A percentile compares a stretch with the other conserved stretches of the same genome.
phyloP scores from a whole-genome alignment of 1,284 basidiomycete species.

The Rhodotorula sp. region DNA sequence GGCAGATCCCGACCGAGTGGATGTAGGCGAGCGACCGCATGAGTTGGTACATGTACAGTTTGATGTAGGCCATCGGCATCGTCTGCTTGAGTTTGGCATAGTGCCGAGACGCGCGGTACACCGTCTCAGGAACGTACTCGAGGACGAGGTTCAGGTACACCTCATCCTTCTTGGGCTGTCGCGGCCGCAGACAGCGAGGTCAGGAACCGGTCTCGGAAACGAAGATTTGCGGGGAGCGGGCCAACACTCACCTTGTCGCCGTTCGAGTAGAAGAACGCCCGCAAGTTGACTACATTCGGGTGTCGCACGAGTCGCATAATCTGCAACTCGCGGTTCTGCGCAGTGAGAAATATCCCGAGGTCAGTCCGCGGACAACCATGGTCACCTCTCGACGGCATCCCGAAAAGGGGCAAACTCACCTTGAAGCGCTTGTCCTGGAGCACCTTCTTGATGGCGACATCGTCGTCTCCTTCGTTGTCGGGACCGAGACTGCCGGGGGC shows the following conservation, averaged over 20 bases:
- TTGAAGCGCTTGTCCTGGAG: conserved; percentile 99
- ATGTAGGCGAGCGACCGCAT: conserved; percentile 97
- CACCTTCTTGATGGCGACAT: conserved; percentile 99
- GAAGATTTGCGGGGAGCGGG: conserved; percentile 1
- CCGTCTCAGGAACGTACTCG: conserved; percentile 99
- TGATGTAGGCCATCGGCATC: conserved; percentile 99
- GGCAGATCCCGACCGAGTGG: conserved; percentile 74
- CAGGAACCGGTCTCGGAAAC: not conserved
- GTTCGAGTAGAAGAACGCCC: conserved; percentile 98
- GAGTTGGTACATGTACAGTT: conserved; percentile 80
- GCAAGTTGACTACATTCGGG: conserved; percentile 96
- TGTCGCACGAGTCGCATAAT: conserved; percentile 98
- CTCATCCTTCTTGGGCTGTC: conserved; percentile 81
- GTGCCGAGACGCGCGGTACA: conserved; percentile 96
- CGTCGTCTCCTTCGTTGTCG: conserved; percentile 56
- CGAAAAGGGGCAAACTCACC: conserved; percentile 56
- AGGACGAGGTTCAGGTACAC: conserved; percentile 99
- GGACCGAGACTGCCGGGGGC: conserved; percentile 42
- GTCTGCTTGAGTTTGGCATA: conserved; percentile 99
- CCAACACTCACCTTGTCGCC: conserved; percentile 79
- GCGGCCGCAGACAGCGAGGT: not conserved
- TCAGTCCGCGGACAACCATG: not conserved
- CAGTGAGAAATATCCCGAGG: not conserved
- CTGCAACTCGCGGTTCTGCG: conserved; percentile 96
- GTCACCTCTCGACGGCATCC: not conserved